phyloP scores from a whole-genome alignment of 495 filamentous ascomycete genomes.

The Durotheca rogersii region DNA sequence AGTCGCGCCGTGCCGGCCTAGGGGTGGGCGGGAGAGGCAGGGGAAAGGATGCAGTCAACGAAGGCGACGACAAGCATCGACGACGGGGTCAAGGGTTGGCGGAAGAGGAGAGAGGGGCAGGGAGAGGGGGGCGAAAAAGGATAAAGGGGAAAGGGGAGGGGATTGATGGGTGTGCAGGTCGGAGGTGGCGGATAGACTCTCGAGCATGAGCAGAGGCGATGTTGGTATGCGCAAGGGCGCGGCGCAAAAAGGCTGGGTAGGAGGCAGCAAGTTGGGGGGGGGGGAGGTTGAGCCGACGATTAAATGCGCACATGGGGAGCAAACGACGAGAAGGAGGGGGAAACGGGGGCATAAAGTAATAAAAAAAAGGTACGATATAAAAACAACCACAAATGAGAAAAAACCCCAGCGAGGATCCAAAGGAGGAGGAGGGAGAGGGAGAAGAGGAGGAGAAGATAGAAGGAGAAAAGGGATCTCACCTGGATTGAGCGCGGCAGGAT shows the following conservation, averaged over 20 bases:
- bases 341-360: neutral
- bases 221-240: neutral
- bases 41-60: slow-evolving; percentile 30
- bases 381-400: too few species aligned
- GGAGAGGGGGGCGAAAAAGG: neutral
- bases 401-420: neutral
- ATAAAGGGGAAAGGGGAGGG: slow-evolving; percentile 6
- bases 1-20: slow-evolving; percentile 30
- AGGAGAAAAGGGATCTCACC: slow-evolving; percentile 41
- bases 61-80: slow-evolving; percentile 32
- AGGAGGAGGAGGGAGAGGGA: slow-evolving; percentile 6
- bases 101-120: slow-evolving; percentile 3
- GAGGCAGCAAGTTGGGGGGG: slow-evolving; percentile 7
- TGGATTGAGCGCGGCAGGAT: slow-evolving; percentile 55
- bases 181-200: too few species aligned
- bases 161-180: neutral
- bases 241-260: slow-evolving; percentile 1
- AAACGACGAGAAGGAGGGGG: slow-evolving; percentile 1
- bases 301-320: slow-evolving; percentile 9
- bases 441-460: slow-evolving; percentile 21
- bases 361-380: too few species aligned
- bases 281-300: slow-evolving; percentile 19
- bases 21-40: slow-evolving; percentile 23
- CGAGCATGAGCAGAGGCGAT: neutral
- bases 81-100: slow-evolving; percentile 7